These are phyloP conservation scores for Suillus clintonianus DNA, from an alignment of 768 basidiomycete species.

Conservation along the genomic window DNA sequence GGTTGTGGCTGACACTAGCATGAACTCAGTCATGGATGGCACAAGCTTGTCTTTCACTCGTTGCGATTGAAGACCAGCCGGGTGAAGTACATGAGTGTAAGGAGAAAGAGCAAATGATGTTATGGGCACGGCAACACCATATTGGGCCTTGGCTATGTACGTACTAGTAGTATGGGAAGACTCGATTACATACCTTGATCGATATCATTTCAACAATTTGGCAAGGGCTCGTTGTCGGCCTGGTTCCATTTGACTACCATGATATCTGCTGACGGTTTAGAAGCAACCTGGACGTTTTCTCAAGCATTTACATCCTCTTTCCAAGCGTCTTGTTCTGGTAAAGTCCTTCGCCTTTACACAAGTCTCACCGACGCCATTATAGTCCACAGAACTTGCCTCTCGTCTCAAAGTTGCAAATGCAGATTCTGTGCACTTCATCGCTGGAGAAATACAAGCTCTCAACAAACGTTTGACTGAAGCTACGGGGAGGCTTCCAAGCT, in stretches of 20 bases:
- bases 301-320: slow-evolving; percentile 30
- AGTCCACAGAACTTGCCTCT: slow-evolving; percentile 46
- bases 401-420: slow-evolving; percentile 42
- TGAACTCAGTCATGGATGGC: too few species aligned
- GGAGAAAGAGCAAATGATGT: too few species aligned
- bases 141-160: too few species aligned
- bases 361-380: slow-evolving; percentile 14
- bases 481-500: slow-evolving; percentile 62
- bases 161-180: too few species aligned
- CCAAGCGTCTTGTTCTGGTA: slow-evolving; percentile 26
- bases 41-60: too few species aligned
- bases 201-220: too few species aligned
- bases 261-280: slow-evolving; percentile 6
- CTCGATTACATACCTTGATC: too few species aligned
- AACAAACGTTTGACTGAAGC: slow-evolving; percentile 66
- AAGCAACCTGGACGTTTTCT: slow-evolving; percentile 30
- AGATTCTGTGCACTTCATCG: slow-evolving; percentile 44
- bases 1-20: too few species aligned
- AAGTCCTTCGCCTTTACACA: slow-evolving; percentile 3
- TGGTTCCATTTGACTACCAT: background rate
- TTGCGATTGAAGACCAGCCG: too few species aligned
- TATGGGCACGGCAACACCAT: too few species aligned
- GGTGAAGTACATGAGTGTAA: too few species aligned
- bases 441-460: slow-evolving; percentile 55
- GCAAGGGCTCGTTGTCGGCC: too few species aligned